Conservation (phyloP, 352 stramenopile species). For the Pythium rhizo-oryzae region DNA sequence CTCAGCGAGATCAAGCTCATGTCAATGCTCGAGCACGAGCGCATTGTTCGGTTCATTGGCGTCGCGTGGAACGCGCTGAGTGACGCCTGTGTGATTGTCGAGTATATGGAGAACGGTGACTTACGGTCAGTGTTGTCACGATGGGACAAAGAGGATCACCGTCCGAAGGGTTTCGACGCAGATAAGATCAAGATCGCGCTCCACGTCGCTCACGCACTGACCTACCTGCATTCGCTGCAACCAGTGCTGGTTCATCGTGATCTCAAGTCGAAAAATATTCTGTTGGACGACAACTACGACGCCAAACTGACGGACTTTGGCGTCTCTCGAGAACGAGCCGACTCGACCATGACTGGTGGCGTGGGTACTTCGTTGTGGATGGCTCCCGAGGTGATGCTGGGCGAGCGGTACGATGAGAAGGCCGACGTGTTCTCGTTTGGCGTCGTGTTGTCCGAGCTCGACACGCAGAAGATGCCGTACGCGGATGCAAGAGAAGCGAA, state of each 20-base stretch:
- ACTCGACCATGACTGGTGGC: slow-evolving; percentile 6
- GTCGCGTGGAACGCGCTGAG: slow-evolving; percentile 49
- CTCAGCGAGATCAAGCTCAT: slow-evolving; percentile 47
- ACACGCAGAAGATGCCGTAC: slow-evolving; percentile 8
- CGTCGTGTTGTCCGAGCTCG: slow-evolving; percentile 7
- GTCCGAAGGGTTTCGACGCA: slow-evolving; percentile 39
- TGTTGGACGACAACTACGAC: neutral
- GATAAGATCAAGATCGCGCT: slow-evolving; percentile 13
- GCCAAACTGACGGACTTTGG: slow-evolving; percentile 14
- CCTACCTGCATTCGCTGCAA: slow-evolving; percentile 8
- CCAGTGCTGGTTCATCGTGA: slow-evolving; percentile 9
- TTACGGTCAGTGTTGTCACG: slow-evolving; percentile 34
- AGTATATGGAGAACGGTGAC: slow-evolving; percentile 31
- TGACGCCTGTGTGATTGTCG: slow-evolving; percentile 42
- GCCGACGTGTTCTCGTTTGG: slow-evolving; percentile 13
- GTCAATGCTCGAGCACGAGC: slow-evolving; percentile 38
- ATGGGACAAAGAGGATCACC: slow-evolving; percentile 41
- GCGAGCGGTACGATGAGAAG: slow-evolving; percentile 11
- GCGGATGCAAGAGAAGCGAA: slow-evolving; percentile 15
- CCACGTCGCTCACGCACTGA: slow-evolving; percentile 8
- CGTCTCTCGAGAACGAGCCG: slow-evolving; percentile 9
- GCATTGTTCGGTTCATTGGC: slow-evolving; percentile 53
- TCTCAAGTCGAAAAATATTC: slow-evolving; percentile 16
- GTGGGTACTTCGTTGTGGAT: slow-evolving; percentile 10
- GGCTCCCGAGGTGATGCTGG: slow-evolving; percentile 9